Base-by-base conservation (phyloP, 352 stramenopile species). In the Globisporangium echinulatum region DNA sequence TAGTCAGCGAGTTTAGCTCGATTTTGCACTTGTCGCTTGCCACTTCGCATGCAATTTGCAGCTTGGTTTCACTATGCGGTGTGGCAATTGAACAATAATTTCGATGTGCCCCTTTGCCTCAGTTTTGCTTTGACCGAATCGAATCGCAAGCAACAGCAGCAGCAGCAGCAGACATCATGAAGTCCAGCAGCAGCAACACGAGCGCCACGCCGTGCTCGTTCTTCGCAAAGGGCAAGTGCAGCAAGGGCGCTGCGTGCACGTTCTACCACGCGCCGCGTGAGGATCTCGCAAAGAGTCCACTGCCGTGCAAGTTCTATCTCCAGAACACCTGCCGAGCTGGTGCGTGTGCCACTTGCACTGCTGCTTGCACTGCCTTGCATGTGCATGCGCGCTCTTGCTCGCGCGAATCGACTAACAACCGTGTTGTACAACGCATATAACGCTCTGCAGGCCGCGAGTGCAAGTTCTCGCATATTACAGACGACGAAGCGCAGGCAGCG, bases 281-380 rank as follows among this genome's bases (percentile, higher is more conserved):
- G 51, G 69, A 82, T 17, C 56, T 71, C 42, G 63, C 75, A 0
- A 60, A 74, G 19, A 75, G 66, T 53, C 64, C 77, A 49, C 52
- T 75, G 54, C 67, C 78, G 49, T 92, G 80, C 69, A 90, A 82
- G 58, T 92, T 89, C 61, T 90, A 83, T 58, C 63, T 90, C 17
- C 72, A 87, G 54, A 78, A 79, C 49, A 57, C 74, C 46, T 92
- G 82, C 66, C 85, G 62, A 38, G 77, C 77, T 11, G 77, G 68
- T 61, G 10, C 42, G 49, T 9, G 42, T 19, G 44, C n/a, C 37
- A 36, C 7, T 10, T 49, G 7, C 43, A 10, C 11, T 25, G 17
- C 40, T 56, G 17, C 7, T 9, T 44, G 3, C 25, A 33, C 25
- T 33, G 25, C 25, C 25, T 33, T 39, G 3, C 60, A 19, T 42